These are phyloP conservation scores for Holtermanniella nyarrowii DNA, from an alignment of 768 basidiomycete species.

Conservation along the genomic window DNA sequence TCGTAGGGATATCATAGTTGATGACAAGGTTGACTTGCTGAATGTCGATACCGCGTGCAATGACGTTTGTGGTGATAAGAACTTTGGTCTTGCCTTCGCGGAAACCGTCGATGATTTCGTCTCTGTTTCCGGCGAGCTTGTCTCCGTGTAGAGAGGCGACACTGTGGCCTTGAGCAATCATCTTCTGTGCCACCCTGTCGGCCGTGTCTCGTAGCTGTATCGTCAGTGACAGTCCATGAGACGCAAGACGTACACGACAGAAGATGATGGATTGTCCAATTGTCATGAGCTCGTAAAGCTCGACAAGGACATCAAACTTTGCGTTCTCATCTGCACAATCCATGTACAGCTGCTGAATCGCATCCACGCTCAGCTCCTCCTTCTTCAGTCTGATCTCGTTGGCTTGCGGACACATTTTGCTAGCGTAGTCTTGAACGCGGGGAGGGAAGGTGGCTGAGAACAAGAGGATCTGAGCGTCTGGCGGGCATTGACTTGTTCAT, in stretches of 20 bases:
- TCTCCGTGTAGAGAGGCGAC: slow-evolving; percentile 93
- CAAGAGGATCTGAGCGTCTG: slow-evolving; percentile 64
- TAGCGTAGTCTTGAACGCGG: slow-evolving; percentile 79
- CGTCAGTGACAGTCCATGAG: background rate
- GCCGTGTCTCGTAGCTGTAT: slow-evolving; percentile 76
- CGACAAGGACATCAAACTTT: slow-evolving; percentile 91
- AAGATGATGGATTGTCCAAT: slow-evolving; percentile 99
- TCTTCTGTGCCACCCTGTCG: slow-evolving; percentile 79
- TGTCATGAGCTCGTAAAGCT: slow-evolving; percentile 77
- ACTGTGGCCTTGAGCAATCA: slow-evolving; percentile 88
- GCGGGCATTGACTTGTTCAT: slow-evolving; percentile 30
- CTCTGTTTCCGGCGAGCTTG: slow-evolving; percentile 80
- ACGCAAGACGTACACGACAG: slow-evolving; percentile 57
- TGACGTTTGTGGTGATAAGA: slow-evolving; percentile 96
- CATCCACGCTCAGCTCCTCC: slow-evolving; percentile 86
- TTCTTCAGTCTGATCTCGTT: slow-evolving; percentile 94
- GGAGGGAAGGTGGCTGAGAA: slow-evolving; percentile 99
- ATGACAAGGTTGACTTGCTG: slow-evolving; percentile 99
- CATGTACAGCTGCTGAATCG: slow-evolving; percentile 95
- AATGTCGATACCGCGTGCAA: slow-evolving; percentile 96
- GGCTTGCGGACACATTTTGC: slow-evolving; percentile 81
- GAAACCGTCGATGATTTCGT: slow-evolving; percentile 86
- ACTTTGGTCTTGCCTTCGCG: slow-evolving; percentile 93
- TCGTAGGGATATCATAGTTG: slow-evolving; percentile 81
- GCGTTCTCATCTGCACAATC: slow-evolving; percentile 83